Evolutionary conservation across 2,329 filamentous ascomycete genomes (phyloP).

Genomic region (Immersiporthe knoxdaviesiana): DNA sequence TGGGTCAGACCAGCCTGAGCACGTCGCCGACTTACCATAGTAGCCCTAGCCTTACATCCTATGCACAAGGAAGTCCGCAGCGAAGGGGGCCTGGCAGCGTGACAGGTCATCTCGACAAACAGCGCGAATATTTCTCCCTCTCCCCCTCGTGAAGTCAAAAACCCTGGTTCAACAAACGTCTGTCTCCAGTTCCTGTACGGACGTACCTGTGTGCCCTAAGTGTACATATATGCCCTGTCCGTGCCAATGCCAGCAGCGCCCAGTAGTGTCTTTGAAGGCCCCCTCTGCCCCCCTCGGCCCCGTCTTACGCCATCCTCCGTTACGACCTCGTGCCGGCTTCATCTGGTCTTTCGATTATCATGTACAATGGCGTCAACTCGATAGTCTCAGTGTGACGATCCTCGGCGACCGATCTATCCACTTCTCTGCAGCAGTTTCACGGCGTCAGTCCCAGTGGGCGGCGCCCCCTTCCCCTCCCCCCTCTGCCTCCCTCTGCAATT

Average conservation of each 20-base stretch:
- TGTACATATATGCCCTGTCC: not conserved
- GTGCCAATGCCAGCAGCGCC: not conserved
- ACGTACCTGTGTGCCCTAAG: not conserved
- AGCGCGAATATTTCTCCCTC: not conserved
- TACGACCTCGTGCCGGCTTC: not conserved
- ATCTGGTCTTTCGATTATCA: conserved; percentile 1
- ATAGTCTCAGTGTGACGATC: conserved; percentile 1
- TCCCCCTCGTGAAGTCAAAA: not conserved
- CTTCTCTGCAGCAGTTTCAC: not conserved
- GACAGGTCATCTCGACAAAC: not conserved
- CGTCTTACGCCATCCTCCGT: conserved; percentile 12
- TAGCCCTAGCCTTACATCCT: not conserved
- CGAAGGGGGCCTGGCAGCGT: too few relatives aligned
- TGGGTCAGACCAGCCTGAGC: not conserved
- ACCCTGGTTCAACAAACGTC: not conserved
- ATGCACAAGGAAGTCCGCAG: not conserved
- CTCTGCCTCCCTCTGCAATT: not conserved
- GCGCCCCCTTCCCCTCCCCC: too few relatives aligned
- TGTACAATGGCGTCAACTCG: conserved; percentile 11
- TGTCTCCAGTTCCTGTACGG: not conserved
- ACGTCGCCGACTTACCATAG: not conserved
- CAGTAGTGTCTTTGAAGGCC: not conserved
- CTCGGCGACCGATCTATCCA: conserved; percentile 2
- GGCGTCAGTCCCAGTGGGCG: not conserved
- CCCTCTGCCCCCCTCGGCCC: not conserved